Evolutionary conservation across 2,329 filamentous ascomycete genomes (phyloP), one percentile per base, ranked within the genome.

Genomic region (Fusarium hainanense): DNA sequence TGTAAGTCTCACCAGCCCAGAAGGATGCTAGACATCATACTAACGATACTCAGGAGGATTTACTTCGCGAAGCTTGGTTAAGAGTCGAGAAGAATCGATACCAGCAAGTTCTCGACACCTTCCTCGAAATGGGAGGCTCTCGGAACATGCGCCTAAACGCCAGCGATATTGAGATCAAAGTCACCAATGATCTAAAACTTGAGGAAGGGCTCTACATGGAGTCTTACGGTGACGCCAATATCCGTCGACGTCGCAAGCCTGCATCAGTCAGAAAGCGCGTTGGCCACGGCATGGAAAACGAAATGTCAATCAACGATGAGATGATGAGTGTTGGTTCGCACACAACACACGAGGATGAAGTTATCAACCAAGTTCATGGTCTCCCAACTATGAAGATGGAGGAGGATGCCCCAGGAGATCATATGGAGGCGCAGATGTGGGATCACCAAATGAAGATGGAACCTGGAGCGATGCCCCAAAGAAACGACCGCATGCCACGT

Each of bases 41-140:
- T 74, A 57, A 72, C 23, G 16, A 20, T 55, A 25, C 18, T 16
- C 54, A 86, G 84, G 76, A 81, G 16, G 76, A 83, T 4, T 55
- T 82, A 25, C 73, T 85, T 3, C 69, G 68, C n/a, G 75, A 81
- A 48, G 83, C 83, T 11, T 83, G 80, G 72, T 71, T 63, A 23
- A 76, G 75, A 16, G 76, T 81, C 27, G 84, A 87, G 66, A 78
- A 79, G 46, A 78, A 81, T 21, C 80, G 83, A 34, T 85, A 84
- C 66, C 73, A 81, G 21, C 74, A 74, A 10, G 77, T 87, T 6
- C 76, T 82, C 12, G 78, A 81, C 1, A 76, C 77, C 21, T 85
- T 88, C 75, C 80, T 81, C 63, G 84, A 87, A 55, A 77, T 82
- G 28, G 85, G 85, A 4, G 86, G 86, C 46, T 85, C 84, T 20